phyloP scores from a whole-genome alignment of 164 flowering plant species.

The Berberis thunbergii region DNA sequence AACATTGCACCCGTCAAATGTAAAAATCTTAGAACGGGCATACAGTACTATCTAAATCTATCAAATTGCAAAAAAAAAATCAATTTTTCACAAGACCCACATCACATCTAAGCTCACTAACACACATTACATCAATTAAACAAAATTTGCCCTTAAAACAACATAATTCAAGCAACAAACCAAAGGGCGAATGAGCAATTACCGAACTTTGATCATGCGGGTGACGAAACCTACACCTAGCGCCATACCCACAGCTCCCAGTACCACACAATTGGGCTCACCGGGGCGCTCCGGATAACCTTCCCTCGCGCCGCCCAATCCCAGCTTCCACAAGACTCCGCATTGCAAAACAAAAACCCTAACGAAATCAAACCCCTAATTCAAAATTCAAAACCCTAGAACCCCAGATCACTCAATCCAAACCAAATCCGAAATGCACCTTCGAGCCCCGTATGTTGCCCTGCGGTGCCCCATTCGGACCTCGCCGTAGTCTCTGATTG shows the following conservation, averaged over 20 bases:
- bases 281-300: slow-evolving; percentile 61
- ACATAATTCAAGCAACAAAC: neutral
- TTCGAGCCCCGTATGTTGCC: slow-evolving; percentile 50
- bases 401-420: neutral
- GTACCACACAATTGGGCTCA: slow-evolving; percentile 60
- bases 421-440: slow-evolving; percentile 26
- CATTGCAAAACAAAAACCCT: slow-evolving; percentile 5
- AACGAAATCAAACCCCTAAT: neutral
- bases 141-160: neutral
- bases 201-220: slow-evolving; percentile 17
- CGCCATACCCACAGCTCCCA: slow-evolving; percentile 68
- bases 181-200: neutral
- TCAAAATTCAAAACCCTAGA: slow-evolving; percentile 5
- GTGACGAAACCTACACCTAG: slow-evolving; percentile 55
- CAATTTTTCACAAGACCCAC: too few species aligned
- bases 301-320: slow-evolving; percentile 31
- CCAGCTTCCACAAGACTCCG: slow-evolving; percentile 58
- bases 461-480: slow-evolving; percentile 35
- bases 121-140: neutral
- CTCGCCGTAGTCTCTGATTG: slow-evolving; percentile 24
- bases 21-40: too few species aligned
- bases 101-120: neutral
- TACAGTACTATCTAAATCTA: too few species aligned
- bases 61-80: too few species aligned
- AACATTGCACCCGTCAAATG: too few species aligned